Evolutionary conservation across 495 filamentous ascomycete species (phyloP), one percentile per base, ranked within the genome.

Genomic region (Xylaria flabelliformis): DNA sequence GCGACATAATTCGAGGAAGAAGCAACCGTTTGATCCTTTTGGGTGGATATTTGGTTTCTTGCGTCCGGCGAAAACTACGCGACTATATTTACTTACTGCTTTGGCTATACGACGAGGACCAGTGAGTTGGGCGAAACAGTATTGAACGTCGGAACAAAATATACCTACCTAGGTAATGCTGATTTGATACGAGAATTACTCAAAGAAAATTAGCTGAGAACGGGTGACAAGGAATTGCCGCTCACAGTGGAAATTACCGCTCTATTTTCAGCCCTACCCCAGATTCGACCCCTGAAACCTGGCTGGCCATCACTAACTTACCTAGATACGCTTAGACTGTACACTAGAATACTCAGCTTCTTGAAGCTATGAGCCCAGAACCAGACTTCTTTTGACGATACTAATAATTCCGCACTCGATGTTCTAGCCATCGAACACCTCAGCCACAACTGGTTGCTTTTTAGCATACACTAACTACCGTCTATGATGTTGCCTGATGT

Each of bases 201-300:
- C 4, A 39, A 39, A 39, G 53, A 42, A 1, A 8, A 12, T 67
- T 36, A 67, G 50, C 65, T 56, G 65, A 12, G 17, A 12, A 36
- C 64, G 9, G 46, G 46, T 51, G 64, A 66, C 62, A 64, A 39
- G 36, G 17, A 13, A 48, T 41, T 64, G 17, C 64, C 64, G 44
- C 34, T 29, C 24, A 42, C 50, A 21, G 65, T 44, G 65, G 65
- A 67, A 50, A 67, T 67, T 67, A 67, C 32, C 48, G 26, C 50
- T 50, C 67, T 69, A 69, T 69, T 69, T 69, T 69, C 67, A 62
- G 67, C 67, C 56, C 56, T 69, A 69, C 67, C 67, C 67, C 67
- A 62, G 67, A 69, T 69, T 39, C 24, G 26, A 69, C 66, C 66
- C 66, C 24, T 51, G 29, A 36, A 17, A 34, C 64, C 51, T 24